These are phyloP conservation scores for Blastobotrys muscicola DNA, from an alignment of 805 yeast genomes.

Conservation along the genomic window DNA sequence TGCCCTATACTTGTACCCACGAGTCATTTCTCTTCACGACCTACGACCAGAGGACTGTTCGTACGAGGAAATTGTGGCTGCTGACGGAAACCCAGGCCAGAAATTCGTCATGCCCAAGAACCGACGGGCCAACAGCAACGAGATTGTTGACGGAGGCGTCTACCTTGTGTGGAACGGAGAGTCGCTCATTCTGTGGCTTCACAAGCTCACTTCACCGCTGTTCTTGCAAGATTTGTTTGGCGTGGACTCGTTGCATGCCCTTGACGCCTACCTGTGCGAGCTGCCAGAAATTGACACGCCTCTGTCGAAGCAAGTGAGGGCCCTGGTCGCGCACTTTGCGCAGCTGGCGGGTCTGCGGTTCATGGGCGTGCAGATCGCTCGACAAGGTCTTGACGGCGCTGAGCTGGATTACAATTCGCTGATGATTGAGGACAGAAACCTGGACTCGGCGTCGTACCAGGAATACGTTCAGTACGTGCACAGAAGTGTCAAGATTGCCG, in stretches of 20 bases:
- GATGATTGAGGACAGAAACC: constrained; percentile 64
- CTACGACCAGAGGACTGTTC: constrained; percentile 50
- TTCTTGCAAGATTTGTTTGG: constrained; percentile 73
- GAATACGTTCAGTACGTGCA: constrained; percentile 67
- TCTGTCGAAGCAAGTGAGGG: constrained; percentile 58
- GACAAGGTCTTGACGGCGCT: constrained; percentile 56
- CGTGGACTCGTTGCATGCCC: constrained; percentile 34
- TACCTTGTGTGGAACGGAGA: constrained; percentile 68
- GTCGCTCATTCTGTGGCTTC: constrained; percentile 52
- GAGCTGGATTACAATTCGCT: constrained; percentile 47
- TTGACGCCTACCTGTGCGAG: constrained; percentile 43
- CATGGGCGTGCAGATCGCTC: constrained; percentile 47
- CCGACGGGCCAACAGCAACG: constrained; percentile 35
- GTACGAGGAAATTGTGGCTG: constrained; percentile 8
- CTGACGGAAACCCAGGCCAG: constrained; percentile 21
- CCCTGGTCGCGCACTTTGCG: constrained; percentile 50
- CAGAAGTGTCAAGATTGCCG: constrained; percentile 30
- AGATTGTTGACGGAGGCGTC: constrained; percentile 57
- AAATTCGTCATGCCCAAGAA: constrained; percentile 42
- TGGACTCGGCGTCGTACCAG: constrained; percentile 47
- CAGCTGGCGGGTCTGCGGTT: constrained; percentile 30
- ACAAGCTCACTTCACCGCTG: constrained; percentile 54
- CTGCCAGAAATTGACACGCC: constrained; percentile 65
- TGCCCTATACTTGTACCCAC: constrained; percentile 67
- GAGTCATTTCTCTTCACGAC: constrained; percentile 62